Percentiles rank a stretch among this genome's conserved stretches.
These are phyloP conservation scores for Ophiostoma ips DNA, from an alignment of 2,329 filamentous ascomycete species.

Conservation along the genomic window DNA sequence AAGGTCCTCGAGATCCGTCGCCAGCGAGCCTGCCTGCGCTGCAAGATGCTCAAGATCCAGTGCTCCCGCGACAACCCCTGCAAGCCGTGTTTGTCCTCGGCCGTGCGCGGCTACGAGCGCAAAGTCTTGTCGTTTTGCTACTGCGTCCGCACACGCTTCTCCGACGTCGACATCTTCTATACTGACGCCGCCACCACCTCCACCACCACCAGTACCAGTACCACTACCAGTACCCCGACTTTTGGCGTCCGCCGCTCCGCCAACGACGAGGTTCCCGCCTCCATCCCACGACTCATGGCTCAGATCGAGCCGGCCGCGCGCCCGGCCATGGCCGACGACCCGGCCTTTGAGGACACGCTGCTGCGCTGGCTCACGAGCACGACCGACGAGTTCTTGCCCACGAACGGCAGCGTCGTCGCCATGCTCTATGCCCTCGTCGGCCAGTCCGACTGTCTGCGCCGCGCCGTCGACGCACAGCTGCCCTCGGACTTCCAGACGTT, in stretches of 20 bases:
- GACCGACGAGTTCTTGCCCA: conserved; percentile 15
- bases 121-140: conserved; percentile 19
- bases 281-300: conserved; percentile 9
- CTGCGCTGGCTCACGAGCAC: conserved; percentile 18
- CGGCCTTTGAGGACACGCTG: conserved; percentile 17
- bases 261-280: conserved; percentile 7
- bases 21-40: conserved; percentile 18
- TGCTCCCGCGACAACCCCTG: conserved; percentile 19
- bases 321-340: conserved; percentile 1
- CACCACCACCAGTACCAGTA: too few species aligned
- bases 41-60: conserved; percentile 20
- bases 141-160: conserved; percentile 19
- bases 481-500: conserved; percentile 18
- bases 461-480: conserved; percentile 14
- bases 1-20: conserved; percentile 17
- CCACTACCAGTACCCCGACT: too few species aligned
- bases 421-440: conserved; percentile 17
- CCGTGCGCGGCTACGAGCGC: conserved; percentile 16
- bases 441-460: conserved; percentile 14
- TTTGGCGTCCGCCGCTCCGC: not conserved
- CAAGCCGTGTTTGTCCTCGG: conserved; percentile 18
- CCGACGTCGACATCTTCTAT: conserved; percentile 19
- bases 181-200: too few species aligned
- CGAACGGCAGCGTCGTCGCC: conserved; percentile 18
- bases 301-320: conserved; percentile 8